phyloP scores from a whole-genome alignment of 371 early-diverging fungal species.

The Syncephalis fuscata region DNA sequence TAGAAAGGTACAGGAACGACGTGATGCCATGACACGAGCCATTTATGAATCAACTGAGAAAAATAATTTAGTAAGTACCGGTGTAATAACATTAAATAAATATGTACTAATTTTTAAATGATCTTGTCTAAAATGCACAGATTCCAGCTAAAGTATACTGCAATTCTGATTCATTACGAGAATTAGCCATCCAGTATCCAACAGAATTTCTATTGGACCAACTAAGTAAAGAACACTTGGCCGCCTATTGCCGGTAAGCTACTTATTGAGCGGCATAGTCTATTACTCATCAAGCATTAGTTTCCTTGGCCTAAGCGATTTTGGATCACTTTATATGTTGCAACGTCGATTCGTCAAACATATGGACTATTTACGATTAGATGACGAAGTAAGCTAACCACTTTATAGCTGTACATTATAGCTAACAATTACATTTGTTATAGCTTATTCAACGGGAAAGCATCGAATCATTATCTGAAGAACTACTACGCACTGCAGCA shows the following conservation, averaged over 20 bases:
- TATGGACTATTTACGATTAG: conserved; percentile 26
- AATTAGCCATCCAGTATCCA: background rate
- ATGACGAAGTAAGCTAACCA: conserved; percentile 24
- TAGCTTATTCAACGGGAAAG: conserved; percentile 28
- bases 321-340: conserved; percentile 31
- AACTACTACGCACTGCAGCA: conserved; percentile 28
- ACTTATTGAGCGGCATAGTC: background rate
- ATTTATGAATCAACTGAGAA: conserved; percentile 8
- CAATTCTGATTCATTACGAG: background rate
- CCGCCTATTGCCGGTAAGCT: conserved; percentile 1
- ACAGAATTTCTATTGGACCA: background rate
- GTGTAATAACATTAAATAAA: background rate
- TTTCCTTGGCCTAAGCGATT: conserved; percentile 35
- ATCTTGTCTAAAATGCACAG: too few relatives aligned
- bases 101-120: background rate
- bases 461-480: conserved; percentile 17
- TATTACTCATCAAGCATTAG: conserved; percentile 9
- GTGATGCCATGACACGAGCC: conserved; percentile 23
- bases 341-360: conserved; percentile 26
- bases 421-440: too few relatives aligned
- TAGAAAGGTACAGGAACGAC: conserved; percentile 31
- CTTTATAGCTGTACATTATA: background rate
- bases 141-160: background rate
- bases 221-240: background rate
- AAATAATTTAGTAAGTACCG: conserved; percentile 15